Conservation (phyloP, 129 eudicot genomes). For the Chrysanthemum seticuspe region DNA sequence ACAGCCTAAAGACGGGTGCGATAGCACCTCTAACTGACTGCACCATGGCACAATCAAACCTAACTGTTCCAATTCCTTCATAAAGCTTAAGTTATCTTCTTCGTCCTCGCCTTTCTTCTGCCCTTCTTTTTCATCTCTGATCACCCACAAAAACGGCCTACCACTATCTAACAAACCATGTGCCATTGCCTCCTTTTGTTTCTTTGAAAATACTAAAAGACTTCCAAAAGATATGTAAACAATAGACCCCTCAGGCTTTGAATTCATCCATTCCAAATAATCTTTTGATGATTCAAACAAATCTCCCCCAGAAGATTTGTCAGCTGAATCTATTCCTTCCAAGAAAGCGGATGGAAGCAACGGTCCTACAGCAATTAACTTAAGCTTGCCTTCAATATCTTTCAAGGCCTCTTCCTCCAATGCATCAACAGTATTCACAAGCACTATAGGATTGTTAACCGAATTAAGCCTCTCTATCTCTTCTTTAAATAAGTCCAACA, state of each 20-base stretch:
- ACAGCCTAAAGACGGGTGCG: slow-evolving; percentile 39
- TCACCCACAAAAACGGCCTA: slow-evolving; percentile 34
- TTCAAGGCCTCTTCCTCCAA: slow-evolving; percentile 31
- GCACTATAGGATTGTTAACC: slow-evolving; percentile 31
- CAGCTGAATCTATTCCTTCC: slow-evolving; percentile 15
- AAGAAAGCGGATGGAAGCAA: slow-evolving; percentile 32
- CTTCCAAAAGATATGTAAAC: slow-evolving; percentile 33
- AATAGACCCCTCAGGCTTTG: slow-evolving; percentile 19
- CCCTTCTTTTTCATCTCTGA: slow-evolving; percentile 4
- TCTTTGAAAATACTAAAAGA: slow-evolving; percentile 4
- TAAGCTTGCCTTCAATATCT: slow-evolving; percentile 24
- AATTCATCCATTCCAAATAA: slow-evolving; percentile 26
- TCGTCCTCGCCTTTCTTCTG: not conserved
- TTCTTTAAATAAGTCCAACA: slow-evolving; percentile 16
- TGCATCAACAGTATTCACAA: slow-evolving; percentile 31
- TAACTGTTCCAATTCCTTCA: slow-evolving; percentile 28
- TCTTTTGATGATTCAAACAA: slow-evolving; percentile 8
- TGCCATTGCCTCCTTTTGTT: slow-evolving; percentile 34
- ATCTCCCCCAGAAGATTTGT: slow-evolving; percentile 19
- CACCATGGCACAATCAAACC: slow-evolving; percentile 46
- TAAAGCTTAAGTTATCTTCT: slow-evolving; percentile 15
- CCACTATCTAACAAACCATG: slow-evolving; percentile 3
- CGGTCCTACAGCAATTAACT: slow-evolving; percentile 33
- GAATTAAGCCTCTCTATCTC: slow-evolving; percentile 17
- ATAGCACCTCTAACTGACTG: slow-evolving; percentile 35